A percentile compares a stretch with the other conserved stretches of the same genome.
Conservation (phyloP, 768 basidiomycete species). For the Floccularia luteovirens region DNA sequence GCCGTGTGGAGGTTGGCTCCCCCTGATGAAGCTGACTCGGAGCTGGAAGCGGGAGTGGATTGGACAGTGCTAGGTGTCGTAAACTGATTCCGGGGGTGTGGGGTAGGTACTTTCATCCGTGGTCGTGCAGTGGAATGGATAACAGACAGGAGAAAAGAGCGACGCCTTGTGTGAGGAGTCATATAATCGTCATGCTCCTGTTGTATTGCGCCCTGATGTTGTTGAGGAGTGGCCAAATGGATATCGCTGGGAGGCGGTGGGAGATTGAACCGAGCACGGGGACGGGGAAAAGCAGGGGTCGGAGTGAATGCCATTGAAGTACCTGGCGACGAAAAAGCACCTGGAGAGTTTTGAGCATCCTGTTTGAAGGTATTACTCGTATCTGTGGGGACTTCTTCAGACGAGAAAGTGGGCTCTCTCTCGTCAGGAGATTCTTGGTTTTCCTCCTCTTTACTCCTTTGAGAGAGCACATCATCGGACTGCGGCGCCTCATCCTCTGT, state of each 20-base stretch:
- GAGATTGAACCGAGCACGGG: slow-evolving; percentile 54
- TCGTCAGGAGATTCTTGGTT: slow-evolving; percentile 13
- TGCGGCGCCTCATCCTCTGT: slow-evolving; percentile 10
- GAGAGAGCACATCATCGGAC: neutral
- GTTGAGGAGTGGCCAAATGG: slow-evolving; percentile 27
- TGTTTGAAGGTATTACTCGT: slow-evolving; percentile 15
- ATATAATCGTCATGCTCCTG: slow-evolving; percentile 30
- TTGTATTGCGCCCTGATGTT: slow-evolving; percentile 13
- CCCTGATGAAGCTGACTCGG: slow-evolving; percentile 19
- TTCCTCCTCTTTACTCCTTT: slow-evolving; percentile 9
- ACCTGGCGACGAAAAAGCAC: slow-evolving; percentile 45
- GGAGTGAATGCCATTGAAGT: slow-evolving; percentile 57
- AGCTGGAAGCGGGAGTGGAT: slow-evolving; percentile 26
- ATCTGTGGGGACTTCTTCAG: slow-evolving; percentile 42
- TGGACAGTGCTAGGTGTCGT: slow-evolving; percentile 24
- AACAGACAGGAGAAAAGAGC: slow-evolving; percentile 77
- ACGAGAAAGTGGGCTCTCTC: slow-evolving; percentile 66
- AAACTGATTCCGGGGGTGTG: slow-evolving; percentile 37
- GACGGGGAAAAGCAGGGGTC: slow-evolving; percentile 56
- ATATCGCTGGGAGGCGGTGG: slow-evolving; percentile 35
- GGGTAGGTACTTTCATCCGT: slow-evolving; percentile 56
- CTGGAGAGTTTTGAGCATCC: slow-evolving; percentile 22
- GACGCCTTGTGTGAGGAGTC: slow-evolving; percentile 67
- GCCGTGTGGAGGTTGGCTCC: slow-evolving; percentile 34
- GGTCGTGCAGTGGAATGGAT: slow-evolving; percentile 80